Percentiles rank a stretch among this genome's conserved stretches.
Evolutionary conservation across 352 stramenopile species (phyloP).

Genomic region (Phytophthora pisi): DNA sequence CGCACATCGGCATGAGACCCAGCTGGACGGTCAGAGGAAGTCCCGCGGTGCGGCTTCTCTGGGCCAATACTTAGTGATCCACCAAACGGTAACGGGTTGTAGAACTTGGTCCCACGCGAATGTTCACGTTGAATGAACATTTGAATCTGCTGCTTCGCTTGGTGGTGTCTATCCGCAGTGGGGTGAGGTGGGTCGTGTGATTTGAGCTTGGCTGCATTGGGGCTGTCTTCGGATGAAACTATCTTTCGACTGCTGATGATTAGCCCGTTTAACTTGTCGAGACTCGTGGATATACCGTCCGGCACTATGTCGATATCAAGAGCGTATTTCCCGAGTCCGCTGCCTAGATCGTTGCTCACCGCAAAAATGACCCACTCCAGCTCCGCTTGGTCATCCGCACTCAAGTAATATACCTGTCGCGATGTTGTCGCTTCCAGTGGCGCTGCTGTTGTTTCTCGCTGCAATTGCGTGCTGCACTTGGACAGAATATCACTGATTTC

Average conservation of each 20-base stretch:
- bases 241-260: slow-evolving; percentile 46
- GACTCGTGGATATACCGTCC: slow-evolving; percentile 57
- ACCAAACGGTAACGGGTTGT: slow-evolving; percentile 35
- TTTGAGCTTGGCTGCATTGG: slow-evolving; percentile 3
- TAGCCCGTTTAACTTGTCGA: slow-evolving; percentile 76
- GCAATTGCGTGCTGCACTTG: slow-evolving; percentile 14
- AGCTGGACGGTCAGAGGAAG: neutral
- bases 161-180: slow-evolving; percentile 4
- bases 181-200: neutral
- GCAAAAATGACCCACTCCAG: slow-evolving; percentile 83
- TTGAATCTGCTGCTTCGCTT: slow-evolving; percentile 57
- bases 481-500: slow-evolving; percentile 75
- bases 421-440: neutral
- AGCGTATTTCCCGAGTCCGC: slow-evolving; percentile 73
- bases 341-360: slow-evolving; percentile 76
- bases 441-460: neutral
- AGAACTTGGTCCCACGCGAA: slow-evolving; percentile 59
- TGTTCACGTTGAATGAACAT: slow-evolving; percentile 60
- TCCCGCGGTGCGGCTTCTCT: neutral
- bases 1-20: slow-evolving; percentile 25
- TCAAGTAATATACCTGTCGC: slow-evolving; percentile 28
- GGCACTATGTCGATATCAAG: slow-evolving; percentile 70
- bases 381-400: slow-evolving; percentile 63
- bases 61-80: slow-evolving; percentile 7
- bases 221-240: slow-evolving; percentile 18